Evolutionary conservation across 257 asterid species (phyloP), one percentile per base, ranked within the genome.

Genomic region (Jasminum sambac): DNA sequence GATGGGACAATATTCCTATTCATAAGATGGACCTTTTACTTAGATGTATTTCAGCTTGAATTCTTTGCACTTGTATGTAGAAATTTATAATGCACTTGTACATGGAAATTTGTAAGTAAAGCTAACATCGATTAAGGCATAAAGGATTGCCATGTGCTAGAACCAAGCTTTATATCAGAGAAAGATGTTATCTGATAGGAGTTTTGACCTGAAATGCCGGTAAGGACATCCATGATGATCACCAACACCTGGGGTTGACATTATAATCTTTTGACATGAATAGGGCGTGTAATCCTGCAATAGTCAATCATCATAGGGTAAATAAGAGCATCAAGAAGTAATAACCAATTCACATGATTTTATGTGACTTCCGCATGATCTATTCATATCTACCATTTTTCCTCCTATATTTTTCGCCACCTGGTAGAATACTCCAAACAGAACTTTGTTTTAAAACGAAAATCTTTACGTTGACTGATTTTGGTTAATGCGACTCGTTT

Each of bases 161-260:
- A 55, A 55, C 62, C 36, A 14, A 21, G 62, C 62, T 55, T 55
- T 43, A 11, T 26, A 55, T 23, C 34, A 4, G 16, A 21, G 36
- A 21, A 55, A 24, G 14, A 46, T 36, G 52, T 38, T 39, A 41
- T 13, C 73, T 44, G 25, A 63, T 37, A 70, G 76, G 76, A 81
- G 63, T 71, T 57, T 74, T 82, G 82, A 94, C 99, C 99, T 86
- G 89, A 94, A 89, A 84, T 89, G 96, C 59, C 96, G 93, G 84
- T 84, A 94, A 11, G 97, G 99, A 76, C 99, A 94, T 64, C 98
- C 99, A 71, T 94, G 99, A 76, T 94, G 96, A 83, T 94, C 98
- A 75, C 99, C 99, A 67, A 83, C 93, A 63, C 96, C 92, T 64
- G 99, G 96, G 58, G 92, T 82, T 38, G 93, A 85, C 66, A 81